phyloP scores from a whole-genome alignment of 2,329 filamentous ascomycete genomes.

The Emericellopsis atlantica region DNA sequence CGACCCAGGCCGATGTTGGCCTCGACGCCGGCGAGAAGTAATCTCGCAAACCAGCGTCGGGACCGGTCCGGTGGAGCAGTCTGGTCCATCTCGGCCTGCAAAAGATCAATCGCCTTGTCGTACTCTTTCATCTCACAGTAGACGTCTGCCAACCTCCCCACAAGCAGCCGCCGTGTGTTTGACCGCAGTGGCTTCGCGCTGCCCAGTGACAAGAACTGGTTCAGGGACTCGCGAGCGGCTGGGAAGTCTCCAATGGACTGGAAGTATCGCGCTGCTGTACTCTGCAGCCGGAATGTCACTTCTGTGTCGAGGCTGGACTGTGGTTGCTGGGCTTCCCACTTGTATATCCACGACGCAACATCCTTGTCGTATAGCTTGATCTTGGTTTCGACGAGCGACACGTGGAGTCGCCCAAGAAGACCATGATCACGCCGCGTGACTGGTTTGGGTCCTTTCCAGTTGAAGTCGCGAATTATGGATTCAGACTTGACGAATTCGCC shows the following conservation, averaged over 20 bases:
- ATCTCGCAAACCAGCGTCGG: constrained; percentile 8
- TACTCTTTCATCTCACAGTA: constrained; percentile 15
- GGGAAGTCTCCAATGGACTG: constrained; percentile 18
- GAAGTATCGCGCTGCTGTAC: constrained; percentile 16
- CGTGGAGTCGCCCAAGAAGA: constrained; percentile 16
- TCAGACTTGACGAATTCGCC: constrained; percentile 13
- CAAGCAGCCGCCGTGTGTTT: constrained; percentile 13
- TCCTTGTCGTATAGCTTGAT: constrained; percentile 16
- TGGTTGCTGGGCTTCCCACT: constrained; percentile 14
- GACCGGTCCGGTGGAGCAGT: constrained; percentile 3
- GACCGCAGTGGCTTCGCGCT: constrained; percentile 10
- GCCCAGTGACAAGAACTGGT: constrained; percentile 15
- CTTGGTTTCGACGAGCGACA: constrained; percentile 20
- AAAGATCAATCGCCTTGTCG: constrained; percentile 3
- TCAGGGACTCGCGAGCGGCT: constrained; percentile 13
- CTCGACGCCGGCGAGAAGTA: constrained; percentile 12
- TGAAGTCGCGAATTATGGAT: constrained; percentile 11
- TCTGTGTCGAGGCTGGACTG: constrained; percentile 18
- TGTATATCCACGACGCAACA: constrained; percentile 15
- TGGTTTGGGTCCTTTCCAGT: constrained; percentile 4
- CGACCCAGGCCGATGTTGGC: constrained; percentile 9
- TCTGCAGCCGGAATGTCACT: constrained; percentile 18
- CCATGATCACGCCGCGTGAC: constrained; percentile 13
- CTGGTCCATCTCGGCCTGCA: neutral
- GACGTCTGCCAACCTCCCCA: constrained; percentile 13